Percentiles rank a stretch among this genome's conserved stretches.
phyloP scores from a whole-genome alignment of 768 basidiomycete genomes.

The Macrolepiota fuliginosa region DNA sequence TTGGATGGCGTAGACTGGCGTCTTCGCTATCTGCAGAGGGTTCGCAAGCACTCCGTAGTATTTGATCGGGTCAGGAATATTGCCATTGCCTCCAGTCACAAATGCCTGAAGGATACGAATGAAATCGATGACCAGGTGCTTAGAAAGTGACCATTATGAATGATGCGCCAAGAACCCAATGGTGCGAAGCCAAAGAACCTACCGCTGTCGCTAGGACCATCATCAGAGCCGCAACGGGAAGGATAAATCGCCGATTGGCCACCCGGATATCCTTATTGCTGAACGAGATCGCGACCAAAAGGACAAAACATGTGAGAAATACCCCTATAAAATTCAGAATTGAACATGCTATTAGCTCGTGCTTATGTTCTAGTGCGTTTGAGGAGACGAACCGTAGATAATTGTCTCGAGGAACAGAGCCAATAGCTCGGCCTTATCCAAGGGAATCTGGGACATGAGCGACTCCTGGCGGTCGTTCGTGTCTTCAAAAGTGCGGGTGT shows the following conservation, averaged over 20 bases:
- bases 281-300: slow-evolving; percentile 4
- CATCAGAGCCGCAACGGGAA: slow-evolving; percentile 4
- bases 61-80: not conserved
- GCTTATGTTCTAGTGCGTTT: not conserved
- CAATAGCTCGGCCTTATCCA: slow-evolving; percentile 7
- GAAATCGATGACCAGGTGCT: slow-evolving; percentile 1
- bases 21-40: slow-evolving; percentile 2
- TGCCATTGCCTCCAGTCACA: not conserved
- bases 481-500: too few species aligned
- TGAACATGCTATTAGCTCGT: not conserved
- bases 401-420: slow-evolving; percentile 6
- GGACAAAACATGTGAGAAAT: slow-evolving; percentile 3
- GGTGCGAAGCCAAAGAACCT: not conserved
- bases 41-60: not conserved
- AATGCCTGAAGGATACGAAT: not conserved
- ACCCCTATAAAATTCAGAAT: not conserved
- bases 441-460: slow-evolving; percentile 1
- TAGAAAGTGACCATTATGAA: not conserved
- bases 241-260: slow-evolving; percentile 6
- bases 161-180: not conserved
- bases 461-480: too few species aligned
- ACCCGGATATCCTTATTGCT: not conserved
- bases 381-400: slow-evolving; percentile 1
- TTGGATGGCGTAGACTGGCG: not conserved
- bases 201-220: slow-evolving; percentile 1